These are phyloP conservation scores for Abrus precatorius DNA, from an alignment of 306 rosid species.

Conservation along the genomic window DNA sequence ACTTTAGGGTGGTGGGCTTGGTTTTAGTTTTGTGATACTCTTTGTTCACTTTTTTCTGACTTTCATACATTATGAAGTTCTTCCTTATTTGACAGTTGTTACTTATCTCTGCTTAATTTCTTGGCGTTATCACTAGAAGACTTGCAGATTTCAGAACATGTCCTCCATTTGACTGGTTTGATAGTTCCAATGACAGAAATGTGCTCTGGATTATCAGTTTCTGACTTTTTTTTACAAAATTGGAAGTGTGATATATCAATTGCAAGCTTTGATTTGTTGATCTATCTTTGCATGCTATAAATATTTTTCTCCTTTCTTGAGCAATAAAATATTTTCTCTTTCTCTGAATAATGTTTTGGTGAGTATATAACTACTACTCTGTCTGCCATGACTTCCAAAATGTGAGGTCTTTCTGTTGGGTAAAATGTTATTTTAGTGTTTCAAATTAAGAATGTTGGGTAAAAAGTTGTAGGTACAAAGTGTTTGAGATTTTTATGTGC, in stretches of 20 bases:
- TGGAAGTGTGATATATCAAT: not conserved
- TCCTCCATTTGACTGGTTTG: conserved; percentile 23
- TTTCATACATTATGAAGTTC: conserved; percentile 3
- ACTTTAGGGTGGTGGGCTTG: not conserved
- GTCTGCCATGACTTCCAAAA: too few species aligned
- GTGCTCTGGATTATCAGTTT: not conserved
- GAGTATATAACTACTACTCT: too few species aligned
- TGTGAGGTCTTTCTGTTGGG: too few species aligned
- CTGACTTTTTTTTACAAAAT: not conserved
- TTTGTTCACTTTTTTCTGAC: conserved; percentile 6
- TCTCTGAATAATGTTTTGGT: too few species aligned
- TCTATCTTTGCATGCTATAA: not conserved
- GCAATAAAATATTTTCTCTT: too few species aligned
- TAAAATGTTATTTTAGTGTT: too few species aligned
- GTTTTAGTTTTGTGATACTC: conserved; percentile 15
- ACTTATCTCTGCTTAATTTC: conserved; percentile 8
- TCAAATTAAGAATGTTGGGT: too few species aligned
- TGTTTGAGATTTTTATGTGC: too few species aligned
- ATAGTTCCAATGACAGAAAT: not conserved
- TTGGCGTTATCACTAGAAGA: conserved; percentile 21
- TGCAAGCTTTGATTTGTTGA: not conserved
- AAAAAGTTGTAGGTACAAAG: too few species aligned
- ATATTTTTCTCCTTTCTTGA: too few species aligned
- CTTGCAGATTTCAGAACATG: conserved; percentile 7
- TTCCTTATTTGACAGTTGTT: conserved; percentile 23